Base-by-base conservation (phyloP, 495 filamentous ascomycete genomes). In the Aspergillus cristatus region DNA sequence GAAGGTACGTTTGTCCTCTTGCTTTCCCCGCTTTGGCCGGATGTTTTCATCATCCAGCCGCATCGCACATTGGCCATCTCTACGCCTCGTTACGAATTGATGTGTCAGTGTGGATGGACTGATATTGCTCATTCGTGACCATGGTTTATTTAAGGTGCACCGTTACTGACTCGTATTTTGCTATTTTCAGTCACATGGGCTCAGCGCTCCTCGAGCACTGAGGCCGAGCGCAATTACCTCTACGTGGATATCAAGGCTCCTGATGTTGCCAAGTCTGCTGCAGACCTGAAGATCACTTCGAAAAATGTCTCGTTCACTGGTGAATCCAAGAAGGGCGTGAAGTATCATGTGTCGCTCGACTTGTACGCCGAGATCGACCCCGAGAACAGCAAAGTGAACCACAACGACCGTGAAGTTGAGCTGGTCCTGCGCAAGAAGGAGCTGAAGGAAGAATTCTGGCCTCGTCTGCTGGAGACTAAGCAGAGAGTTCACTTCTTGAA, bases 341-440 rank as follows among this genome's bases (percentile, higher is more conserved):
- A 70, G 33, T 98, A 95, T 66, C 71, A 81, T 36, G 76, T 96
- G 43, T 79, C 84, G 13, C 76, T 98, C n/a, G 79, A 87, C 47
- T 79, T 98, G 65, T 97, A 75, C 65, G 84, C 54, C 49, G 91
- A 97, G 68, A 93, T 98, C 69, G 89, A 97, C 62, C 65, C 74
- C 30, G 73, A 75, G 29, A 75, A 82, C 54, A 84, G 75, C 71
- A 89, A 86, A 67, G 72, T 79, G 46, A 74, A 86, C 73, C 82
- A 93, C 71, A 87, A 80, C 25, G 70, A 76, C 50, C 82, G 87
- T 52, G 86, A 85, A 52, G 72, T 95, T 43, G 84, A 93, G 70
- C 62, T 97, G 50, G 81, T 91, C 53, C 74, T 98, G 65, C 75
- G 82, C 60, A 98, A 98, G 84, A 95, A 96, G 82, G 88, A 93